Evolutionary conservation across 2,329 filamentous ascomycete genomes (phyloP).

Genomic region (Fusarium brachygibbosum): DNA sequence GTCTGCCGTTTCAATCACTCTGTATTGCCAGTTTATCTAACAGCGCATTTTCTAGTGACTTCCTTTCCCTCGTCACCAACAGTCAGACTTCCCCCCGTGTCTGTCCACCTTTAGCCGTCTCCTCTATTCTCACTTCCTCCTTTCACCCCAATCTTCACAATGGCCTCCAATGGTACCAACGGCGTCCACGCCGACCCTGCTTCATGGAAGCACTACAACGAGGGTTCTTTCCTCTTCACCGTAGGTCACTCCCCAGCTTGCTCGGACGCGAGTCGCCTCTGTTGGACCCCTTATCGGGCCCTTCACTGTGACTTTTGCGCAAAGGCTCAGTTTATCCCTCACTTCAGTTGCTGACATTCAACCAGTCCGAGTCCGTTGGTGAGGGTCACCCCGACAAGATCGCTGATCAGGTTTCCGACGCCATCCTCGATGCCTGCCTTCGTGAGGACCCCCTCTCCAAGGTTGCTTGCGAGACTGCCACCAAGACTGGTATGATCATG

Average conservation of each 20-base stretch:
- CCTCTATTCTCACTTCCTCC: constrained; percentile 33
- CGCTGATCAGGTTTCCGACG: constrained; percentile 98
- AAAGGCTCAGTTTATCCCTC: constrained; percentile 20
- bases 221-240: constrained; percentile 87
- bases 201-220: constrained; percentile 65
- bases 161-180: constrained; percentile 64
- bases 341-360: constrained; percentile 45
- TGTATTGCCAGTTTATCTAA: constrained; percentile 34
- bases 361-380: constrained; percentile 85
- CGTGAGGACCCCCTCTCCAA: constrained; percentile 96
- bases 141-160: constrained; percentile 60
- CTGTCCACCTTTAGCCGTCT: constrained; percentile 44
- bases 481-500: constrained; percentile 99
- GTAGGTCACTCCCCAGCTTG: constrained; percentile 57
- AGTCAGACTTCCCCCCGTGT: constrained; percentile 39
- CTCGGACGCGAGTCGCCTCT: not conserved
- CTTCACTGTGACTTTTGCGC: constrained; percentile 6
- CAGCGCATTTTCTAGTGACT: constrained; percentile 41
- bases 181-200: constrained; percentile 53
- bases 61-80: constrained; percentile 38
- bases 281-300: constrained; percentile 4
- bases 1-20: constrained; percentile 17
- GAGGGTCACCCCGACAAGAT: constrained; percentile 98
- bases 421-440: constrained; percentile 97
- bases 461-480: constrained; percentile 98